Base-by-base conservation (phyloP, 2,329 filamentous ascomycete genomes). In the Ceratocystiopsis brevicomis region DNA sequence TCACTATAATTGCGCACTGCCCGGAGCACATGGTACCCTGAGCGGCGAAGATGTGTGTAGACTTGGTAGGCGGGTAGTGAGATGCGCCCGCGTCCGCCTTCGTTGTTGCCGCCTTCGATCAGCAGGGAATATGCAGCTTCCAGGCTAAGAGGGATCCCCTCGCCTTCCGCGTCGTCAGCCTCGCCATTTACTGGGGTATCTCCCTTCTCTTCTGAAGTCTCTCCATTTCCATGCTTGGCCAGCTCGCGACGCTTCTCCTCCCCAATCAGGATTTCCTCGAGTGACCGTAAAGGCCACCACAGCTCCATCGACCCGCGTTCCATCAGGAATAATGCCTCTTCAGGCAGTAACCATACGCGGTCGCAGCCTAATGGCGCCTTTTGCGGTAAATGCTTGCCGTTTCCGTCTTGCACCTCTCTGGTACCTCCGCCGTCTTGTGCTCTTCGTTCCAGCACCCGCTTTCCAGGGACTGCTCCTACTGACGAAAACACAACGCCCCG, bases 111-210 rank as follows among this genome's bases (percentile, higher is more conserved):
- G 40, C 72, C 65, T 1, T 85, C 85, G 49, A 94, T 71, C 43
- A 94, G 76, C 18, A 85, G 71, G 6, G 87, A 74, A 63, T 96
- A 96, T 0, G 86, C 86, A 6, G 82, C 87, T 58, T 96, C 84
- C 36, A 96, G 62, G 59, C 83, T 93, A 66, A 98, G 78, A 0
- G 88, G 86, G n/a, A 90, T 59, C 0, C 80, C 81, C 4, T 69
- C 67, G 34, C 75, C 73, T 37, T 67, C 64, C 30, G 61, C 47
- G 16, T 54, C 52, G 16, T 30, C 25, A 6, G 25, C 25, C 3
- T 46, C 48, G 44, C 33, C 39, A 8, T 30, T 30, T 8, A 6
- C 25, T 4, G 21, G 4, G 25, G 5, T 10, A 9, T 30, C 25
- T 9, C 25, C 25, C 25, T 30, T 11, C 4, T 6, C 25, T 30